A percentile compares a stretch with the other conserved stretches of the same genome.
These are phyloP conservation scores for Escovopsis weberi DNA, from an alignment of 2,329 filamentous ascomycete genomes.

Conservation along the genomic window DNA sequence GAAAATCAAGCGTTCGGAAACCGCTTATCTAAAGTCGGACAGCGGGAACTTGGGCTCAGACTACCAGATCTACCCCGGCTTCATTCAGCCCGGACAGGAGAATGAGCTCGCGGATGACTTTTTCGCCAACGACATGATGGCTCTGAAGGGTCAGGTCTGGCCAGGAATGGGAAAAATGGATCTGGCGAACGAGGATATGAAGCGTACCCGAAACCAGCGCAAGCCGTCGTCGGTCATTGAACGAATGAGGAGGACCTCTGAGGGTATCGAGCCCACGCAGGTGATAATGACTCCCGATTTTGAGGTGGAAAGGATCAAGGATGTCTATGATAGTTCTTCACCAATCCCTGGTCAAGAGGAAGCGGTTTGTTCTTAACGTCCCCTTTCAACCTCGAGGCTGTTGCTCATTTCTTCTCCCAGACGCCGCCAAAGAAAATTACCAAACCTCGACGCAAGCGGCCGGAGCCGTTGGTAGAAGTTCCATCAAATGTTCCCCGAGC, in stretches of 20 bases:
- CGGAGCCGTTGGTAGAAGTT: constrained; percentile 19
- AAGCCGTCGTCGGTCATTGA: constrained; percentile 59
- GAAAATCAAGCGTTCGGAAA: constrained; percentile 15
- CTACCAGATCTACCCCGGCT: constrained; percentile 15
- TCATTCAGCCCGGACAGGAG: constrained; percentile 16
- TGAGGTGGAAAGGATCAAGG: constrained; percentile 34
- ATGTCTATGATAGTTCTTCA: constrained; percentile 47
- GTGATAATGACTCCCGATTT: constrained; percentile 44
- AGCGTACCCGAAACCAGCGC: constrained; percentile 61
- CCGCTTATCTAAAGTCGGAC: constrained; percentile 15
- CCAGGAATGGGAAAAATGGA: constrained; percentile 75
- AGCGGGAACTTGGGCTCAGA: constrained; percentile 12
- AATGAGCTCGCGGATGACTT: constrained; percentile 15
- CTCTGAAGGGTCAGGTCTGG: constrained; percentile 58
- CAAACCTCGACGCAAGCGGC: constrained; percentile 18
- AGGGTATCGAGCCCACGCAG: constrained; percentile 48
- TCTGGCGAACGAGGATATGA: constrained; percentile 58
- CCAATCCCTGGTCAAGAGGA: constrained; percentile 23
- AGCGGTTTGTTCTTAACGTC: constrained; percentile 24
- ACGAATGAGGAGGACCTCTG: constrained; percentile 50
- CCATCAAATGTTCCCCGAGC: constrained; percentile 19
- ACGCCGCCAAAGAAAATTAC: constrained; percentile 18
- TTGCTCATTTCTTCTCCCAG: neutral
- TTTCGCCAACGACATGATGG: constrained; percentile 17
- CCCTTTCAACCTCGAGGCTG: too few species aligned